Evolutionary conservation across 371 early-diverging fungal genomes (phyloP), one percentile per base, ranked within the genome.

Genomic region (Mortierella sp.): DNA sequence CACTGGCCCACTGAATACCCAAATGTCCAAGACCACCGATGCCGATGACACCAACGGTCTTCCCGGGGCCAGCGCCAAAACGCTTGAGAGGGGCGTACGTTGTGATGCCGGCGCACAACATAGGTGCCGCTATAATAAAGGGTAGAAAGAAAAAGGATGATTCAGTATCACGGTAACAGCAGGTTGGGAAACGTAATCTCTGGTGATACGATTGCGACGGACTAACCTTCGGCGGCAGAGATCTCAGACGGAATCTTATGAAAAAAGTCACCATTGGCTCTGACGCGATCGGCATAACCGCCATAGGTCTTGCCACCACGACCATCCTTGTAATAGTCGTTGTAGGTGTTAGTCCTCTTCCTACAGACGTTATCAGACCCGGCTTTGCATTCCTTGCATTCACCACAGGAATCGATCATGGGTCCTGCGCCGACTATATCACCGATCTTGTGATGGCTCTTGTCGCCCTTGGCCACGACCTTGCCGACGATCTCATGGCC

Each of bases 401-500:
- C 54, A 37, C 60, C 56, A 55, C 89, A 86, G 4, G 84, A 72
- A 24, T 80, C 79, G 24, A 80, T 81, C 59, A 89, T 86, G 32
- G 87, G 89, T 39, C 91, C 88, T 3, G 89, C 89, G 28, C 95
- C 95, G 51, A 94, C 96, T 15, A 86, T 63, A 56, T 92, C 91
- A 42, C 92, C 95, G 23, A 94, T 82, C 50, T 84, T 76, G 52
- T 86, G 49, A 6, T 76, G 76, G 9, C 88, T 90, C 43, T 73
- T 66, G 2, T 66, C 76, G 37, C 92, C 93, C 17, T 83, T 81
- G 32, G 85, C 81, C 8, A 84, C 80, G 32, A 93, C 81, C 21
- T 82, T 72, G 66, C 93, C 93, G 42, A 93, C 81, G 21, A 92
- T 89, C 78, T 93, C 92, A 66, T 94, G 94, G 24, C 95, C 94